These are phyloP conservation scores for Cladosporium sp. DNA, from an alignment of 2,329 filamentous ascomycete genomes.

Conservation along the genomic window DNA sequence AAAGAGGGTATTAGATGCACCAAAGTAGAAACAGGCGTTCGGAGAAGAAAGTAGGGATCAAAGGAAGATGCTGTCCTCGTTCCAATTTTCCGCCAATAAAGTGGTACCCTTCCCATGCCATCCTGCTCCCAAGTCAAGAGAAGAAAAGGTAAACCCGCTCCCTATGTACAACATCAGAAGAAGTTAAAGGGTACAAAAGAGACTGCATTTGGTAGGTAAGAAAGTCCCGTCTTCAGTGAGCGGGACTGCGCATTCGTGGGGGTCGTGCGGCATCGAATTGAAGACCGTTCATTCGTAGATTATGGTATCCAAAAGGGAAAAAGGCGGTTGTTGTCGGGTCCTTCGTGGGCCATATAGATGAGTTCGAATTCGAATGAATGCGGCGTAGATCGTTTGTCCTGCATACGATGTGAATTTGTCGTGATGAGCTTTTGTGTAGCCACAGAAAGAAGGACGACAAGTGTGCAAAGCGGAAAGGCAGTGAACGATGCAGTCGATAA, in stretches of 20 bases:
- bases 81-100: no score
- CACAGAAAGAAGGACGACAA: neutral
- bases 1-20: neutral
- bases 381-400: neutral
- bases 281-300: constrained; percentile 3
- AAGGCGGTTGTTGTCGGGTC: neutral
- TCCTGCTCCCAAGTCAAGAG: neutral
- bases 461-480: neutral
- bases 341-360: neutral
- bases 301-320: constrained; percentile 3
- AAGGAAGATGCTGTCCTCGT: neutral
- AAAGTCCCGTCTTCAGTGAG: neutral
- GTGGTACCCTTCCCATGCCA: neutral
- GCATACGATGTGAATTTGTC: neutral
- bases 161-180: neutral
- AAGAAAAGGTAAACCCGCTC: neutral
- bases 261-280: neutral
- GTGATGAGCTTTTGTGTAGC: neutral
- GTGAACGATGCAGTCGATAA: neutral
- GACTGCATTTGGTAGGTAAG: neutral
- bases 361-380: neutral
- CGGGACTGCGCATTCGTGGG: neutral
- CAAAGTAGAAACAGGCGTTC: neutral
- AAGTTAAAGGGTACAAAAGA: neutral
- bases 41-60: neutral